A percentile compares a stretch with the other conserved stretches of the same genome.
These are phyloP conservation scores for Poterioochromonas sp. DNA, from an alignment of 352 stramenopile species.

Conservation along the genomic window DNA sequence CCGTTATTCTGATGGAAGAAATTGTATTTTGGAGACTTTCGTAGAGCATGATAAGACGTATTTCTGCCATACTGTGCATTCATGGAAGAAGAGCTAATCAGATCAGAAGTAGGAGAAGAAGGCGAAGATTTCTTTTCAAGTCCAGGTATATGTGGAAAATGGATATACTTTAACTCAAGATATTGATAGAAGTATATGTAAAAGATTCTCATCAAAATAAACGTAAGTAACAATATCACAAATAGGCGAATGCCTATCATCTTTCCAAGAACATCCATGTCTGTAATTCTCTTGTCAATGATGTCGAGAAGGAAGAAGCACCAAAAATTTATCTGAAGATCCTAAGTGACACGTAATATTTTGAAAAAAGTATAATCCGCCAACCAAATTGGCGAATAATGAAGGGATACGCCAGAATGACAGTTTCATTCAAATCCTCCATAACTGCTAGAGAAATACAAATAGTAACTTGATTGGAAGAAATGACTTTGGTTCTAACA, in stretches of 20 bases:
- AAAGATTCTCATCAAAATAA: neutral
- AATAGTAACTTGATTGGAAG: neutral
- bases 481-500: conserved; percentile 5
- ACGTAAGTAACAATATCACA: neutral
- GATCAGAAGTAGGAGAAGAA: neutral
- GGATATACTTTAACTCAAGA: neutral
- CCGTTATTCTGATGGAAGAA: neutral
- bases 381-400: no score
- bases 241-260: no score
- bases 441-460: no score
- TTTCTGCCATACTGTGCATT: neutral
- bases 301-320: no score
- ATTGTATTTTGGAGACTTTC: neutral
- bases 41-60: neutral
- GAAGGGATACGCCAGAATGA: no score
- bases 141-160: neutral
- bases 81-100: neutral
- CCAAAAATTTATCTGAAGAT: no score
- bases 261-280: no score
- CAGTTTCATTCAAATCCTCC: no score
- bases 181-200: neutral
- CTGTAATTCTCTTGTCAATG: no score
- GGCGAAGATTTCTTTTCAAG: neutral
- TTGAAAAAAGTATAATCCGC: no score
- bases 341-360: no score